Percentiles rank a stretch among this genome's conserved stretches.
Evolutionary conservation across 163 green algal genomes (phyloP).

Genomic region (Scenedesmus sp.): DNA sequence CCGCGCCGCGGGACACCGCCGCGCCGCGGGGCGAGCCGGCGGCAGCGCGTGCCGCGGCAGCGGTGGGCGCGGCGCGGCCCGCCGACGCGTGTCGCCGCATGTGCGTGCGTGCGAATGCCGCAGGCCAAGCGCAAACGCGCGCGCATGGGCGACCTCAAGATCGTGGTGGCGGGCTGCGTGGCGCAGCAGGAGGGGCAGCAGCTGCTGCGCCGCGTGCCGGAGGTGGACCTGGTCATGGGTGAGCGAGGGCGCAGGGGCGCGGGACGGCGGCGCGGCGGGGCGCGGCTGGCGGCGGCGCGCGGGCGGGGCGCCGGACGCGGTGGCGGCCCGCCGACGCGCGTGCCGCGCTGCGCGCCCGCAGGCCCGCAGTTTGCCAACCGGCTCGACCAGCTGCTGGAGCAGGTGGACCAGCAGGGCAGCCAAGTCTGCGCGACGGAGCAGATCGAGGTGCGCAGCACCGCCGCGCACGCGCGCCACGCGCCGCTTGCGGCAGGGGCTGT

Average conservation of each 20-base stretch:
- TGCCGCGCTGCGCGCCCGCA: too few relatives aligned
- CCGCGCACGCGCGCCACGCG: too few relatives aligned
- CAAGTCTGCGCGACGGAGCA: slow-evolving; percentile 69
- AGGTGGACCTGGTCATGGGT: slow-evolving; percentile 98
- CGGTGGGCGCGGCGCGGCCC: too few relatives aligned
- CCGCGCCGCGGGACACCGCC: too few relatives aligned
- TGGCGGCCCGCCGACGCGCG: too few relatives aligned
- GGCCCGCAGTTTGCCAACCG: slow-evolving; percentile 85
- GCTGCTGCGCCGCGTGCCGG: slow-evolving; percentile 89
- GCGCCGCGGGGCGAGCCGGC: too few relatives aligned
- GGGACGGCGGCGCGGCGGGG: neutral
- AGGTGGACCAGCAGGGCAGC: slow-evolving; percentile 47
- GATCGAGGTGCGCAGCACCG: slow-evolving; percentile 37
- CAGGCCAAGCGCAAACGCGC: slow-evolving; percentile 88
- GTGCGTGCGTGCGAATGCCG: neutral
- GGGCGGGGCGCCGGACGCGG: too few relatives aligned
- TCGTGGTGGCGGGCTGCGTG: slow-evolving; percentile 95
- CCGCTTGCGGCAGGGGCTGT: too few relatives aligned
- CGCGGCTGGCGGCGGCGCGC: too few relatives aligned
- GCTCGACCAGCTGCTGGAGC: slow-evolving; percentile 87
- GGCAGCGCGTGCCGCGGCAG: neutral
- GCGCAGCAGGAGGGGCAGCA: slow-evolving; percentile 88
- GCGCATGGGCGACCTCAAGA: slow-evolving; percentile 79
- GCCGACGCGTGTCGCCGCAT: neutral
- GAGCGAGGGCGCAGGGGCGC: neutral